A percentile compares a stretch with the other conserved stretches of the same genome.
phyloP scores from a whole-genome alignment of 192 early-diverging fungal genomes.

The Powellomyces hirtus region DNA sequence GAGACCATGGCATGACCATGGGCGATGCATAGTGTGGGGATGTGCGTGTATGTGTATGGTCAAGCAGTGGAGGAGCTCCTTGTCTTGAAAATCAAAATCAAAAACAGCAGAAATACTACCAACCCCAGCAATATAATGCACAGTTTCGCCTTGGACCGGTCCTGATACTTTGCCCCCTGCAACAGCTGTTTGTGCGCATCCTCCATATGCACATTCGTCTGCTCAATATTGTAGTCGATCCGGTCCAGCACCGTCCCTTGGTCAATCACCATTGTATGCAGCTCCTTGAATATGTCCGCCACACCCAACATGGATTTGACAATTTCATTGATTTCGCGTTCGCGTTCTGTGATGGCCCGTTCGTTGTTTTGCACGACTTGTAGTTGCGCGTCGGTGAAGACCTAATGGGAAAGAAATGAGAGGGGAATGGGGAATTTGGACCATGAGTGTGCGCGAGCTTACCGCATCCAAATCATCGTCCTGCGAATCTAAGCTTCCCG shows the following conservation, averaged over 20 bases:
- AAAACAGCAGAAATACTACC: conserved; percentile 73
- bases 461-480: conserved; percentile 45
- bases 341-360: conserved; percentile 72
- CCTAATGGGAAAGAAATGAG: conserved; percentile 42
- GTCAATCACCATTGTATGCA: conserved; percentile 95
- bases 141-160: conserved; percentile 74
- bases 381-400: conserved; percentile 85
- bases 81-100: conserved; percentile 60
- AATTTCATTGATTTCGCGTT: conserved; percentile 90
- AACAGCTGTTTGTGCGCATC: conserved; percentile 78
- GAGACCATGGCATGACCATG: no score
- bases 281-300: conserved; percentile 87
- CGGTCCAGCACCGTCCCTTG: conserved; percentile 96
- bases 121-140: conserved; percentile 78
- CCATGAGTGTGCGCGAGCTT: no score
- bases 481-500: conserved; percentile 17
- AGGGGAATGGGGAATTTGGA: no score
- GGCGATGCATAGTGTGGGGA: no score
- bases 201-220: conserved; percentile 73
- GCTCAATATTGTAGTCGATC: conserved; percentile 97
- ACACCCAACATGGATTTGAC: conserved; percentile 86
- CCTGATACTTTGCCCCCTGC: conserved; percentile 79
- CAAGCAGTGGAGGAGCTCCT: not conserved
- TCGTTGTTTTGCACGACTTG: conserved; percentile 76
- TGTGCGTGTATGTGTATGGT: no score